Evolutionary conservation across 495 filamentous ascomycete genomes (phyloP).

Genomic region (Aspergillus avenaceus): DNA sequence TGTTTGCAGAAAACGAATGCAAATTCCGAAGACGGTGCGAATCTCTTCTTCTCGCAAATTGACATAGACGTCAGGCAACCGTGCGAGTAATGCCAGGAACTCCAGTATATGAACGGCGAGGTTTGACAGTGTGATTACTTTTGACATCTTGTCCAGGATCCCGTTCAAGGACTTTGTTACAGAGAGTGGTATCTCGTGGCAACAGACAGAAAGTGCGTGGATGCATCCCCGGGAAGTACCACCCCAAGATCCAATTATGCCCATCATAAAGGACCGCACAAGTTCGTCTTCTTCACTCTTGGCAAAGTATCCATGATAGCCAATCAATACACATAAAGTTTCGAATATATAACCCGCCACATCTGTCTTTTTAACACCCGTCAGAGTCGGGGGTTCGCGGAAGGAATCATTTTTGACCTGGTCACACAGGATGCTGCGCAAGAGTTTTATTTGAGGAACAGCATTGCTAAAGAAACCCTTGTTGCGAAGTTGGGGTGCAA

Average conservation of each 20-base stretch:
- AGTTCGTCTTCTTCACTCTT: conserved; percentile 86
- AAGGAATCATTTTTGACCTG: conserved; percentile 72
- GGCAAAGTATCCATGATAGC: conserved; percentile 79
- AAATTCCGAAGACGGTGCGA: conserved; percentile 89
- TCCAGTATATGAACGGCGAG: conserved; percentile 93
- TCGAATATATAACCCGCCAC: conserved; percentile 86
- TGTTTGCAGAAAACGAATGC: conserved; percentile 84
- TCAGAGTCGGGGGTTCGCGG: conserved; percentile 66
- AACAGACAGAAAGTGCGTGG: conserved; percentile 89
- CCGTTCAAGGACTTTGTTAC: conserved; percentile 75
- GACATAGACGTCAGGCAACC: conserved; percentile 76
- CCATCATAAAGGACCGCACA: conserved; percentile 76
- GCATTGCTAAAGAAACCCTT: conserved; percentile 75
- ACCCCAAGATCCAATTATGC: conserved; percentile 76
- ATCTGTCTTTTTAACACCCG: conserved; percentile 80
- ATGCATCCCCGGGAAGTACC: conserved; percentile 86
- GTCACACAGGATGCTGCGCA: conserved; percentile 76
- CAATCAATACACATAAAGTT: conserved; percentile 74
- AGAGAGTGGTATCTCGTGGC: conserved; percentile 82
- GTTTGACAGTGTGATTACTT: conserved; percentile 87
- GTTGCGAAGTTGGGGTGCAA: conserved; percentile 86
- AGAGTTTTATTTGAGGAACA: conserved; percentile 64
- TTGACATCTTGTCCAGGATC: conserved; percentile 87
- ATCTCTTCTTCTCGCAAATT: conserved; percentile 87
- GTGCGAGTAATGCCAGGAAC: conserved; percentile 81